phyloP scores from a whole-genome alignment of 2,329 filamentous ascomycete genomes.

The Pleoardoris graminearum region DNA sequence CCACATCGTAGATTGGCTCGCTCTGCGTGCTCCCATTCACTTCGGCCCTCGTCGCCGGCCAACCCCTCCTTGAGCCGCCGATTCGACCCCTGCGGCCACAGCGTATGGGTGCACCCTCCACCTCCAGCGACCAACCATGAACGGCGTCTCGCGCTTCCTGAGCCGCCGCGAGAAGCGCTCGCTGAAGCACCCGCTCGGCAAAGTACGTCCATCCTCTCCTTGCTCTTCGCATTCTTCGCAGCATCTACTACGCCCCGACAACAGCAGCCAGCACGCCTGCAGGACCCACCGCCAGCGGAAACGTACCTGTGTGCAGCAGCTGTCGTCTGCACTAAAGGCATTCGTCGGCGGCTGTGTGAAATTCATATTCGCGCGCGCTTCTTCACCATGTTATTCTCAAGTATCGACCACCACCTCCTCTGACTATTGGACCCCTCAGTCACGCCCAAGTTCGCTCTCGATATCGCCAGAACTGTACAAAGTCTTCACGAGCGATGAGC shows the following conservation, averaged over 20 bases:
- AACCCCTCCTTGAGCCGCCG: slow-evolving; percentile 6
- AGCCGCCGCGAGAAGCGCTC: slow-evolving; percentile 59
- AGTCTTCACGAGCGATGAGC: slow-evolving; percentile 65
- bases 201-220: slow-evolving; percentile 34
- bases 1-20: not conserved
- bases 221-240: slow-evolving; percentile 20
- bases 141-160: slow-evolving; percentile 66
- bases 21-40: not conserved
- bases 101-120: slow-evolving; percentile 19
- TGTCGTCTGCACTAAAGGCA: slow-evolving; percentile 25
- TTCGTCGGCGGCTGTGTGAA: slow-evolving; percentile 21
- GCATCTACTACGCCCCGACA: slow-evolving; percentile 16
- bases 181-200: slow-evolving; percentile 36
- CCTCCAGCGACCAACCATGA: slow-evolving; percentile 41
- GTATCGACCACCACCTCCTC: slow-evolving; percentile 22
- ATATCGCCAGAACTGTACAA: slow-evolving; percentile 58
- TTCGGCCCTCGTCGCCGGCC: not conserved
- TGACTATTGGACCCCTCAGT: slow-evolving; percentile 35
- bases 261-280: slow-evolving; percentile 13
- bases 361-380: slow-evolving; percentile 24
- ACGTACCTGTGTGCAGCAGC: slow-evolving; percentile 24
- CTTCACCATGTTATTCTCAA: slow-evolving; percentile 16
- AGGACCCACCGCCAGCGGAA: slow-evolving; percentile 12
- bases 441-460: slow-evolving; percentile 19
- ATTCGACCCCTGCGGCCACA: slow-evolving; percentile 11